These are phyloP conservation scores for Globisporangium viniferum DNA, from an alignment of 352 stramenopile genomes.

Conservation along the genomic window DNA sequence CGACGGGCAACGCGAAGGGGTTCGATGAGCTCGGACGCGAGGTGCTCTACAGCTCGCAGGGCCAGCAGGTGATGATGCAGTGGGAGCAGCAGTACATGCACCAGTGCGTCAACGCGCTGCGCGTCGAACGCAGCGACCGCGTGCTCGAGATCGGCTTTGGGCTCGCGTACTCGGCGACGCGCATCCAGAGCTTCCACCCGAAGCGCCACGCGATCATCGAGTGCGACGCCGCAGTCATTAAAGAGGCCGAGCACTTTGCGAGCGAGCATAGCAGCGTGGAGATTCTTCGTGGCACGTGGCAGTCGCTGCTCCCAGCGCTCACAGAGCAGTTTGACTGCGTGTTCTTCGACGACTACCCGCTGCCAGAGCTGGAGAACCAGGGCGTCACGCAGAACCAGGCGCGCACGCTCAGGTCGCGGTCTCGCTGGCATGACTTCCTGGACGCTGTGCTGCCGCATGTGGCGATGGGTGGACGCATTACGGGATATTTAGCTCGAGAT, in stretches of 20 bases:
- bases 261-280: slow-evolving; percentile 28
- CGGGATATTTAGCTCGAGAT: slow-evolving; percentile 58
- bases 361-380: slow-evolving; percentile 45
- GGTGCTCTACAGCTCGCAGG: slow-evolving; percentile 62
- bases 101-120: slow-evolving; percentile 58
- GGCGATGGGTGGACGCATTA: slow-evolving; percentile 44
- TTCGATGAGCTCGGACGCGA: slow-evolving; percentile 39
- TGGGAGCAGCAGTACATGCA: slow-evolving; percentile 87
- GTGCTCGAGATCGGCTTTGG: slow-evolving; percentile 89
- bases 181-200: slow-evolving; percentile 58
- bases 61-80: slow-evolving; percentile 89
- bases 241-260: slow-evolving; percentile 46
- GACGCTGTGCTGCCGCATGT: slow-evolving; percentile 49
- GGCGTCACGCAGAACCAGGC: slow-evolving; percentile 18
- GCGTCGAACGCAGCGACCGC: slow-evolving; percentile 34
- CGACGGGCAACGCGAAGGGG: slow-evolving; percentile 38
- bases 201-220: slow-evolving; percentile 74
- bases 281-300: slow-evolving; percentile 68
- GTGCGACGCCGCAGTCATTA: slow-evolving; percentile 61
- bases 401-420: slow-evolving; percentile 19
- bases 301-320: slow-evolving; percentile 47
- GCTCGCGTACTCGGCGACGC: slow-evolving; percentile 73
- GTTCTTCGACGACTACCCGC: slow-evolving; percentile 82
- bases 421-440: slow-evolving; percentile 73
- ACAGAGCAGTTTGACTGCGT: slow-evolving; percentile 61